Conservation (phyloP, 768 basidiomycete genomes). For the Lactifluus volemus region DNA sequence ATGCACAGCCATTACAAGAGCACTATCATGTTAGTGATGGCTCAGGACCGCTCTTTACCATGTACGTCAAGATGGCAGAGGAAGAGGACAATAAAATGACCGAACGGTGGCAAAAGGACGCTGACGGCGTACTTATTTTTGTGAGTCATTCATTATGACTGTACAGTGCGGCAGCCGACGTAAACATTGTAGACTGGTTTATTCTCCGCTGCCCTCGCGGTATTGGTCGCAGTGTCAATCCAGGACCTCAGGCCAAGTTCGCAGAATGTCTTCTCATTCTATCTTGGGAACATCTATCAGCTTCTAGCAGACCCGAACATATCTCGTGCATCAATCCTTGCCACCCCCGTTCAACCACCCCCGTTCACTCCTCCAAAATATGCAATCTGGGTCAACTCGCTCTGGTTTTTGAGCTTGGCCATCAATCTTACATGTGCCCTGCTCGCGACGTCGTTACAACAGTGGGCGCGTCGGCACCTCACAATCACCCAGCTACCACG, state of each 20-base stretch:
- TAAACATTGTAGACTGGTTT: conserved; percentile 4
- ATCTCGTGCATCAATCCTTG: background rate
- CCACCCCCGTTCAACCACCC: background rate
- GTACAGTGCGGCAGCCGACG: background rate
- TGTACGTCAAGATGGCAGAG: conserved; percentile 7
- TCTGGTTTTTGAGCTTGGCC: conserved; percentile 5
- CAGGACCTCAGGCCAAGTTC: conserved; percentile 3
- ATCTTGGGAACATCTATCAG: background rate
- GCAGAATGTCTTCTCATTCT: background rate
- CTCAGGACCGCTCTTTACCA: conserved; percentile 1
- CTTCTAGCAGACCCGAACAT: background rate
- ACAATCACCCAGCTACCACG: background rate
- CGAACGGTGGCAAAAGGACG: conserved; percentile 12
- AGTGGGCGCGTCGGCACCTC: conserved; percentile 1
- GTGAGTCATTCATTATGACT: background rate
- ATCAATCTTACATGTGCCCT: background rate
- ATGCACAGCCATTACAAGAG: background rate
- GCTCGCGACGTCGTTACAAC: background rate
- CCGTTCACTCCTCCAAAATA: background rate
- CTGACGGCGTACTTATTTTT: conserved; percentile 17
- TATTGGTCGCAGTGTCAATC: conserved; percentile 4
- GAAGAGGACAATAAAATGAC: conserved; percentile 10
- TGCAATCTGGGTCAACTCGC: conserved; percentile 2
- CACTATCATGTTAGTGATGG: background rate
- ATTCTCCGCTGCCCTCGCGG: conserved; percentile 12